Conservation (phyloP, 768 basidiomycete species). For the Tricholoma matsutake region DNA sequence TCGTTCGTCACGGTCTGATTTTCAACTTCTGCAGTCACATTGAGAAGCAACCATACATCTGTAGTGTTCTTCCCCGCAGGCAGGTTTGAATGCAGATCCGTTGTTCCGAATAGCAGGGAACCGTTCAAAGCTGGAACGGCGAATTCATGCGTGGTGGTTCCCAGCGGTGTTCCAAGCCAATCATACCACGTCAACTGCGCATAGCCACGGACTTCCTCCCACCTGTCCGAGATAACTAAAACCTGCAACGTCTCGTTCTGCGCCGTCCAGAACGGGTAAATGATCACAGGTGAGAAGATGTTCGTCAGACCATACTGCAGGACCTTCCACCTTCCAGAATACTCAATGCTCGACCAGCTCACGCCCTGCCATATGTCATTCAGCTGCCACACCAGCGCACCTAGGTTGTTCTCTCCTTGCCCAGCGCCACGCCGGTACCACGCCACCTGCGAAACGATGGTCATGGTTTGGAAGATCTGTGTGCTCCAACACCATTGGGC, state of each 20-base stretch:
- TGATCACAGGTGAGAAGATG: slow-evolving; percentile 43
- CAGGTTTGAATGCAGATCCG: slow-evolving; percentile 44
- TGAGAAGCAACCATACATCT: slow-evolving; percentile 52
- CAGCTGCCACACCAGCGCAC: slow-evolving; percentile 56
- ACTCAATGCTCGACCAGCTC: slow-evolving; percentile 54
- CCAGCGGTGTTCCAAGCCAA: slow-evolving; percentile 43
- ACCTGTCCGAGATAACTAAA: slow-evolving; percentile 50
- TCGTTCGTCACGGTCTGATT: slow-evolving; percentile 44
- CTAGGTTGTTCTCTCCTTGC: slow-evolving; percentile 54
- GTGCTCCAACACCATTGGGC: slow-evolving; percentile 65
- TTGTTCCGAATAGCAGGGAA: slow-evolving; percentile 37
- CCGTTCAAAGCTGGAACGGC: slow-evolving; percentile 49
- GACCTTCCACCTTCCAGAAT: slow-evolving; percentile 60
- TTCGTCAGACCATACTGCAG: slow-evolving; percentile 48
- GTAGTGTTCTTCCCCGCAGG: slow-evolving; percentile 36
- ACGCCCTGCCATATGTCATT: slow-evolving; percentile 62
- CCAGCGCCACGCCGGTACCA: slow-evolving; percentile 62
- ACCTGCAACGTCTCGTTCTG: slow-evolving; percentile 45
- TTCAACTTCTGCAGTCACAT: slow-evolving; percentile 43
- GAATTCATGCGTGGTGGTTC: slow-evolving; percentile 36
- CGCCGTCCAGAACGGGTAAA: slow-evolving; percentile 57
- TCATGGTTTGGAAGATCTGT: slow-evolving; percentile 57
- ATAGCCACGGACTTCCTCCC: slow-evolving; percentile 41
- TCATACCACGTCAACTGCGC: slow-evolving; percentile 58
- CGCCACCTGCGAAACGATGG: slow-evolving; percentile 55